phyloP scores from a whole-genome alignment of 805 yeast genomes.

The Candida maesae region DNA sequence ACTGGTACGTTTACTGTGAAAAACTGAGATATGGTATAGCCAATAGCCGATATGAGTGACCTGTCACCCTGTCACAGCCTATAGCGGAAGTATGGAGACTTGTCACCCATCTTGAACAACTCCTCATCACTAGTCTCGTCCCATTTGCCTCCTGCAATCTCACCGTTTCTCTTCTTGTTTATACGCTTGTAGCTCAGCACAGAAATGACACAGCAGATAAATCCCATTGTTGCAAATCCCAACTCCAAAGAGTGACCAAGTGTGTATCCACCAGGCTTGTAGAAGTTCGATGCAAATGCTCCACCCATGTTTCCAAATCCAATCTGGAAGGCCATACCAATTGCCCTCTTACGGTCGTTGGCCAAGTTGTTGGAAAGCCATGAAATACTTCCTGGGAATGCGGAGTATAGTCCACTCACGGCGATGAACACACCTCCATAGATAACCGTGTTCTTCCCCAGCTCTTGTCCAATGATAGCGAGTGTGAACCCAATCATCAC shows the following conservation, averaged over 20 bases:
- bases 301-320: slow-evolving; percentile 36
- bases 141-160: slow-evolving; percentile 31
- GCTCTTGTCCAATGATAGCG: slow-evolving; percentile 28
- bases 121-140: slow-evolving; percentile 27
- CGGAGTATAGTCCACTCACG: slow-evolving; percentile 28
- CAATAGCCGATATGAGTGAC: no score
- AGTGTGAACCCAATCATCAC: slow-evolving; percentile 34
- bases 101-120: slow-evolving; percentile 38
- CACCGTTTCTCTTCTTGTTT: slow-evolving; percentile 26
- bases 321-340: slow-evolving; percentile 36
- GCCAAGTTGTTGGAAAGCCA: slow-evolving; percentile 35
- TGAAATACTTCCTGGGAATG: slow-evolving; percentile 32
- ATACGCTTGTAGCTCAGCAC: slow-evolving; percentile 22
- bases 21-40: no score
- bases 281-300: slow-evolving; percentile 33
- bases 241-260: slow-evolving; percentile 32
- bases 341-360: slow-evolving; percentile 33
- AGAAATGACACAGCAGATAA: slow-evolving; percentile 21
- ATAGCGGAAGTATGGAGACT: slow-evolving; percentile 37
- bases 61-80: slow-evolving; percentile 10
- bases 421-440: slow-evolving; percentile 32
- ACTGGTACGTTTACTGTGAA: no score
- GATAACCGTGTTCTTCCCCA: slow-evolving; percentile 24
- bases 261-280: slow-evolving; percentile 28
- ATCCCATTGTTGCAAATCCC: slow-evolving; percentile 33